Conservation (phyloP, 129 eudicot species). For the Tagetes erecta region DNA sequence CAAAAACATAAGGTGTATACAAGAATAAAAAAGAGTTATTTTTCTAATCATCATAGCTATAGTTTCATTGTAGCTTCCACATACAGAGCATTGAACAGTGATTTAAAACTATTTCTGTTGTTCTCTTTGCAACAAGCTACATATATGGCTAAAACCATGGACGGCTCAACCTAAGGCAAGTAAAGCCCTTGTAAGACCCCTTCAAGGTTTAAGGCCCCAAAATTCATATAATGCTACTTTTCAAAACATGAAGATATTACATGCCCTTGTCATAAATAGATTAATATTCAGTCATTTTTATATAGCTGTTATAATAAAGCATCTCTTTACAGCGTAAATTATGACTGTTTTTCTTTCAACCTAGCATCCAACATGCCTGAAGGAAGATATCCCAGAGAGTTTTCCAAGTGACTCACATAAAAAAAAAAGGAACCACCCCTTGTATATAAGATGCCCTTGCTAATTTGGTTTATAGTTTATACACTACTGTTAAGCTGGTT, state of each 20-base stretch:
- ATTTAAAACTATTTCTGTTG: neutral
- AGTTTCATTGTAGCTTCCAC: slow-evolving; percentile 11
- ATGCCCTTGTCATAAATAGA: neutral
- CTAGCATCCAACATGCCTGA: neutral
- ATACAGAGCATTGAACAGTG: neutral
- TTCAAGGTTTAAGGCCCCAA: neutral
- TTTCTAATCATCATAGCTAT: neutral
- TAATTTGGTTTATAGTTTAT: neutral
- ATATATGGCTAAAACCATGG: neutral
- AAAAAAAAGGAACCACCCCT: neutral
- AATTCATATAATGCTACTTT: neutral
- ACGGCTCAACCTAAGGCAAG: neutral
- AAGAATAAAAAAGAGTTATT: slow-evolving; percentile 11
- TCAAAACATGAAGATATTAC: too few species aligned
- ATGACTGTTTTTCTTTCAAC: neutral
- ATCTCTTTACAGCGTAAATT: neutral
- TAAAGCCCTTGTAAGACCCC: neutral
- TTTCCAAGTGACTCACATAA: slow-evolving; percentile 10
- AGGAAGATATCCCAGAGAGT: neutral
- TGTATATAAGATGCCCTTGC: neutral
- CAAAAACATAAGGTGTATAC: neutral
- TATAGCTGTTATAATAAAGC: neutral
- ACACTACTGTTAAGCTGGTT: neutral
- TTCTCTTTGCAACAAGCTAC: slow-evolving; percentile 12
- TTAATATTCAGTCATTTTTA: neutral